phyloP scores from a whole-genome alignment of 768 basidiomycete genomes.

The Trametes punicea region DNA sequence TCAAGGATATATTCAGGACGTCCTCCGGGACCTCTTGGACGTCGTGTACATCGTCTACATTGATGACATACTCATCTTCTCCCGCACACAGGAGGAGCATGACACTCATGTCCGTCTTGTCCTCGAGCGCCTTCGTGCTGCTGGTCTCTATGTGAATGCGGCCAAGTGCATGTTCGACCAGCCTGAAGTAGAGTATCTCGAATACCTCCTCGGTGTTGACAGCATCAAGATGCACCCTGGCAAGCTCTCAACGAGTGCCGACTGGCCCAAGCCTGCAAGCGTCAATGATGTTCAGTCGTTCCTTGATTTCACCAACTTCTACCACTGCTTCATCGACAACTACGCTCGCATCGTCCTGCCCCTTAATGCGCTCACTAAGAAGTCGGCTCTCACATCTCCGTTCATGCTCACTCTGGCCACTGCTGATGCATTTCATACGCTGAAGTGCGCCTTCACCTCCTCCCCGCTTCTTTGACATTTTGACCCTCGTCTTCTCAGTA shows the following conservation, averaged over 20 bases:
- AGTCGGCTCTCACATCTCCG: conserved; percentile 13
- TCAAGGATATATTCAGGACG: conserved; percentile 18
- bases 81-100: conserved; percentile 19
- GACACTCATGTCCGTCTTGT: conserved; percentile 17
- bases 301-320: conserved; percentile 32
- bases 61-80: conserved; percentile 25
- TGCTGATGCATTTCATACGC: conserved; percentile 28
- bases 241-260: conserved; percentile 36
- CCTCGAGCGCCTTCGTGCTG: conserved; percentile 28
- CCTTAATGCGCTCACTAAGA: conserved; percentile 26
- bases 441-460: conserved; percentile 25
- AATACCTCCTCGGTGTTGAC: conserved; percentile 34
- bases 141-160: conserved; percentile 30
- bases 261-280: conserved; percentile 29
- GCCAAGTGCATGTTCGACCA: conserved; percentile 37
- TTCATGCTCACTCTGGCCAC: conserved; percentile 19
- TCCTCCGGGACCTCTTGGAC: conserved; percentile 13
- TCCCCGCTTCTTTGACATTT: conserved; percentile 24
- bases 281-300: conserved; percentile 31
- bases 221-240: conserved; percentile 37
- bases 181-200: conserved; percentile 39
- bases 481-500: conserved; percentile 17
- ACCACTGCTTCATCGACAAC: conserved; percentile 26
- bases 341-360: conserved; percentile 30
- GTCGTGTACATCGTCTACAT: conserved; percentile 26